Evolutionary conservation across 225 moss, liverwort and hornwort species (phyloP).

Genomic region (Physcomitrellopsis africana): DNA sequence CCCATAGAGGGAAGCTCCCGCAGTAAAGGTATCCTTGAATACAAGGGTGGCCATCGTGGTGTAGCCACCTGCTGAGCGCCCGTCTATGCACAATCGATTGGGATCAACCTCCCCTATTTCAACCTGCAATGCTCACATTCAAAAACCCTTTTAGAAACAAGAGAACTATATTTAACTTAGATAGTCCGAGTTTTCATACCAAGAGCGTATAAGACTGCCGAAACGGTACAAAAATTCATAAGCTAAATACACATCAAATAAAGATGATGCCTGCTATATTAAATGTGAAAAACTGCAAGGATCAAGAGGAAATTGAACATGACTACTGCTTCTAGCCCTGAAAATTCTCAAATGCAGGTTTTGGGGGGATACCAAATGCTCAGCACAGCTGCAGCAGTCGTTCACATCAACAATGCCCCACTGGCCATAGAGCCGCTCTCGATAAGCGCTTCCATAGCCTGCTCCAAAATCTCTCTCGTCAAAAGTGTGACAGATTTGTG

Average conservation of each 20-base stretch:
- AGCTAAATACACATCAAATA: neutral
- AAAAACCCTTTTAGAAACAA: neutral
- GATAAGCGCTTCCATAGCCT: slow-evolving; percentile 91
- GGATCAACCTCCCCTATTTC: slow-evolving; percentile 44
- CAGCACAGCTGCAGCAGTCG: slow-evolving; percentile 90
- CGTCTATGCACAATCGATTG: slow-evolving; percentile 68
- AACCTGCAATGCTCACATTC: slow-evolving; percentile 47
- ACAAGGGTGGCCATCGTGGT: slow-evolving; percentile 87
- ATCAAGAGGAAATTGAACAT: neutral
- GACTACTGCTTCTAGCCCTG: neutral
- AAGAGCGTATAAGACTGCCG: neutral
- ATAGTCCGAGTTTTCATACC: no score
- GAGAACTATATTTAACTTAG: neutral
- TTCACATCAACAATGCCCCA: slow-evolving; percentile 93
- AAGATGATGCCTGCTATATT: neutral
- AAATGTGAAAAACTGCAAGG: neutral
- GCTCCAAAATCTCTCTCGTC: slow-evolving; percentile 28
- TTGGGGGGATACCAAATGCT: slow-evolving; percentile 59
- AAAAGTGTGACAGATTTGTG: neutral
- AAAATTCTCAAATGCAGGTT: neutral
- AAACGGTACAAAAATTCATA: slow-evolving; percentile 2
- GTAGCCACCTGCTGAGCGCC: slow-evolving; percentile 78
- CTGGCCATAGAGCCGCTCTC: slow-evolving; percentile 79
- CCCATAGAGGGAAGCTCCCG: slow-evolving; percentile 82
- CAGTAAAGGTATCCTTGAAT: slow-evolving; percentile 70